phyloP scores from a whole-genome alignment of 148 eudicot genomes.

The Vaccinium darrowii region DNA sequence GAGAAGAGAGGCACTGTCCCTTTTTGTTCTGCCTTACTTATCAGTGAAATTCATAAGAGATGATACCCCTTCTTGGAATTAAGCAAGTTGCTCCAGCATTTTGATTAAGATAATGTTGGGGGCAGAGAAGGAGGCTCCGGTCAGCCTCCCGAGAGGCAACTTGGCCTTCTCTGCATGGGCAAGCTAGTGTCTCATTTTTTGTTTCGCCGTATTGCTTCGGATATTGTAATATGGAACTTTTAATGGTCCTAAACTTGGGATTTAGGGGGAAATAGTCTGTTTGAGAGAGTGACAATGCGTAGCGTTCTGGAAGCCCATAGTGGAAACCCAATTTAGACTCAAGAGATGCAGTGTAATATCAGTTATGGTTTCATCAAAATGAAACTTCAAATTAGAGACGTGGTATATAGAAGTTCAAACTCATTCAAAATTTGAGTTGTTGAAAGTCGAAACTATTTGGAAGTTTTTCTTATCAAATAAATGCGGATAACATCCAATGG shows the following conservation, averaged over 20 bases:
- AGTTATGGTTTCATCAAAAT: background rate
- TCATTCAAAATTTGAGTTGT: background rate
- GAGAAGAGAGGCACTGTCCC: background rate
- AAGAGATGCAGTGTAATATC: background rate
- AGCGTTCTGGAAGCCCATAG: background rate
- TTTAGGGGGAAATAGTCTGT: background rate
- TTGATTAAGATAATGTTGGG: background rate
- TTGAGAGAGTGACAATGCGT: background rate
- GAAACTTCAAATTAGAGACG: background rate
- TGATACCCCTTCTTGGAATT: background rate
- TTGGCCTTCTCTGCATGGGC: background rate
- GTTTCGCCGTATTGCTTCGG: background rate
- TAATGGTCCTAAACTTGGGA: background rate
- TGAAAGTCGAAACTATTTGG: background rate
- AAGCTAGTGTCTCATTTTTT: slow-evolving; percentile 10
- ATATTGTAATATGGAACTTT: background rate
- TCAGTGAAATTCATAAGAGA: background rate
- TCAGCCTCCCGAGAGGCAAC: background rate
- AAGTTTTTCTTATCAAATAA: background rate
- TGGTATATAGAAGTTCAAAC: background rate
- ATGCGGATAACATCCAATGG: background rate
- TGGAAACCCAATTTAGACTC: background rate
- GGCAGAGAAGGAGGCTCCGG: background rate
- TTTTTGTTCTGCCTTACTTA: background rate
- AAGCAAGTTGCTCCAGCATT: background rate